Percentiles rank a stretch among this genome's conserved stretches.
phyloP scores from a whole-genome alignment of 1,284 basidiomycete species.

The Ceratorhiza oryzae-sativae region DNA sequence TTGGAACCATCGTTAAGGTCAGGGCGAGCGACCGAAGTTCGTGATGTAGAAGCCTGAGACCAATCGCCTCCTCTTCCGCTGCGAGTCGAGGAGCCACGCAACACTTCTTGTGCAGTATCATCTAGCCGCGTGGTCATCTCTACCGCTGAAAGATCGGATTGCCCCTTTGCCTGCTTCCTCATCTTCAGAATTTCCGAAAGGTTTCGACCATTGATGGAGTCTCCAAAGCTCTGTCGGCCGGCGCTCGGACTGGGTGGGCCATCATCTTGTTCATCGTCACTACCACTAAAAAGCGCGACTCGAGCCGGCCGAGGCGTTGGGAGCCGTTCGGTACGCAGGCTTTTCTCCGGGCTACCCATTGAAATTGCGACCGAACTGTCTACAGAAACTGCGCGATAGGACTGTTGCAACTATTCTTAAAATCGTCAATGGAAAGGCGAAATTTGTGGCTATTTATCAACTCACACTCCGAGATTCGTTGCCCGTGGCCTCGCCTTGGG shows the following conservation, averaged over 20 bases:
- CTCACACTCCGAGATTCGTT: background rate
- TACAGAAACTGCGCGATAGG: background rate
- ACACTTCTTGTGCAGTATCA: background rate
- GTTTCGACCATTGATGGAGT: background rate
- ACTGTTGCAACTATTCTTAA: background rate
- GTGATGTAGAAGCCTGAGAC: background rate
- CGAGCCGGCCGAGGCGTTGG: background rate
- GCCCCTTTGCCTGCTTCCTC: background rate
- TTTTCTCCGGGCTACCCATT: slow-evolving; percentile 2
- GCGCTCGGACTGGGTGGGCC: slow-evolving; percentile 24
- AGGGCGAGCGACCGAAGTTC: background rate
- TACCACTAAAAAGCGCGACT: background rate
- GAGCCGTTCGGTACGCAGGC: slow-evolving; percentile 22
- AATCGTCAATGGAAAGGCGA: too few relatives aligned
- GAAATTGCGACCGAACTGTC: slow-evolving; percentile 1
- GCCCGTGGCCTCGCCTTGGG: background rate
- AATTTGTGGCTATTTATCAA: too few relatives aligned
- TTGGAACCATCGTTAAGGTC: background rate
- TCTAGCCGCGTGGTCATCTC: slow-evolving; percentile 16
- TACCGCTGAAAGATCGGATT: background rate
- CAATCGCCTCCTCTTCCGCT: background rate
- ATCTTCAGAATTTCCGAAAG: slow-evolving; percentile 26
- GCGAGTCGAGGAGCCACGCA: background rate
- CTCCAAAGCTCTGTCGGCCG: slow-evolving; percentile 5
- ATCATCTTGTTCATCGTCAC: slow-evolving; percentile 2